Base-by-base conservation (phyloP, 345 rosid genomes). In the Arabidopsis suecica region DNA sequence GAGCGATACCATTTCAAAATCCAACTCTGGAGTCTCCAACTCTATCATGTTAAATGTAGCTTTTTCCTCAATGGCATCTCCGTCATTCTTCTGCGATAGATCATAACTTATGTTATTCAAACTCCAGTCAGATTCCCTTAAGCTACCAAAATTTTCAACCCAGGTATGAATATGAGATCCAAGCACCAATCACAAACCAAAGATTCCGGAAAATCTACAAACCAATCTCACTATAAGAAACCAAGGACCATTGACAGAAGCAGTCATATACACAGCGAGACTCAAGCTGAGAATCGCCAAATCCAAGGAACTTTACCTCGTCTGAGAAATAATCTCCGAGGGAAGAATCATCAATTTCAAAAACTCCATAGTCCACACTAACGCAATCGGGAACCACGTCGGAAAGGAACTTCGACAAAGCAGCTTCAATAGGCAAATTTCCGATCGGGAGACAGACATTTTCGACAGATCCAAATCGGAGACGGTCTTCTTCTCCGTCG, bases 1-100 rank as follows among this genome's bases (percentile, higher is more conserved):
- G 42, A 78, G 50, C 6, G 66, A 37, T 87, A 93, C 97, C 97
- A 70, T 66, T 34, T 79, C 84, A 16, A 38, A 41, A 64, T 72
- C 79, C 63, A 82, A 72, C 86, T 88, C 91, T 0, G 90, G 97
- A 33, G 82, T 80, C 78, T 93, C 97, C 22, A 89, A 86, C 36
- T 76, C 76, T 53, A 89, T 72, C 51, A 74, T 42, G 47, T 81
- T 80, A 51, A 71, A 20, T 36, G 22, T 50, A 41, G 42, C 62
- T 69, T 80, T 75, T 13, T 79, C 81, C 79, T 70, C 83, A 49
- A n/a, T 62, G 28, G 53, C 68, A 51, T 63, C 66, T 73, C 69
- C 76, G 11, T 55, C 54, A 62, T 74, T 81, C 60, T 81, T 81
- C 96, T 84, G 85, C 83, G 71, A 66, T 69, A 56, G 3, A 77